A percentile compares a stretch with the other conserved stretches of the same genome.
Conservation (phyloP, 2,329 filamentous ascomycete genomes). For the Clarireedia sp. region DNA sequence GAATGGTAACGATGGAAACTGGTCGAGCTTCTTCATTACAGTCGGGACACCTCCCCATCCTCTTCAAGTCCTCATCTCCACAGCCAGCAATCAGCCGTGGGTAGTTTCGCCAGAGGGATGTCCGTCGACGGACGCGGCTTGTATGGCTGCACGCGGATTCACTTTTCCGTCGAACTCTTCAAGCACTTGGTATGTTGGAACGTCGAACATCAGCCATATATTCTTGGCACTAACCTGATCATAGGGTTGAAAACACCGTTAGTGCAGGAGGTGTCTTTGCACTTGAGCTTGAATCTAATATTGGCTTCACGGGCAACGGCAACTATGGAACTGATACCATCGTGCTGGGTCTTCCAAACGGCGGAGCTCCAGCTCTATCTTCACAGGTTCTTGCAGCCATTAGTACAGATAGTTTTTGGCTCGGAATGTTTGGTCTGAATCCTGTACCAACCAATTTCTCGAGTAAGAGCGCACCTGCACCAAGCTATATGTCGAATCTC, state of each 20-base stretch:
- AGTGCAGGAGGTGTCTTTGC: conserved; percentile 14
- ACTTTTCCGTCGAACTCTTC: conserved; percentile 32
- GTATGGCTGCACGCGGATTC: conserved; percentile 31
- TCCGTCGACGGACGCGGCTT: conserved; percentile 20
- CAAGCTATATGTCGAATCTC: conserved; percentile 32
- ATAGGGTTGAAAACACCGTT: conserved; percentile 16
- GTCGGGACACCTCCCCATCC: conserved; percentile 16
- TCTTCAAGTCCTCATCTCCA: conserved; percentile 31
- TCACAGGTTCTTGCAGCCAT: conserved; percentile 27
- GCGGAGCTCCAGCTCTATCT: conserved; percentile 12
- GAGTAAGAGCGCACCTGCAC: conserved; percentile 12
- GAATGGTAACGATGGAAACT: conserved; percentile 47
- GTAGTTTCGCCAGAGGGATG: conserved; percentile 20
- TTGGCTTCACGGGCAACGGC: conserved; percentile 14
- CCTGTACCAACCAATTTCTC: conserved; percentile 19
- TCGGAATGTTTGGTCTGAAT: conserved; percentile 23
- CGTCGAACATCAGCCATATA: background rate
- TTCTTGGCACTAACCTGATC: background rate
- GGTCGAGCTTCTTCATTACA: conserved; percentile 59
- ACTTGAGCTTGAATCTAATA: conserved; percentile 14
- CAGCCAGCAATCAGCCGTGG: conserved; percentile 27
- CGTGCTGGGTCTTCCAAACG: conserved; percentile 11
- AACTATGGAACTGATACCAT: conserved; percentile 23
- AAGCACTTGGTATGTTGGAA: conserved; percentile 28
- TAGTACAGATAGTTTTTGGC: conserved; percentile 24